phyloP scores from a whole-genome alignment of 768 basidiomycete genomes.

The Strobilomyces dryophilus region DNA sequence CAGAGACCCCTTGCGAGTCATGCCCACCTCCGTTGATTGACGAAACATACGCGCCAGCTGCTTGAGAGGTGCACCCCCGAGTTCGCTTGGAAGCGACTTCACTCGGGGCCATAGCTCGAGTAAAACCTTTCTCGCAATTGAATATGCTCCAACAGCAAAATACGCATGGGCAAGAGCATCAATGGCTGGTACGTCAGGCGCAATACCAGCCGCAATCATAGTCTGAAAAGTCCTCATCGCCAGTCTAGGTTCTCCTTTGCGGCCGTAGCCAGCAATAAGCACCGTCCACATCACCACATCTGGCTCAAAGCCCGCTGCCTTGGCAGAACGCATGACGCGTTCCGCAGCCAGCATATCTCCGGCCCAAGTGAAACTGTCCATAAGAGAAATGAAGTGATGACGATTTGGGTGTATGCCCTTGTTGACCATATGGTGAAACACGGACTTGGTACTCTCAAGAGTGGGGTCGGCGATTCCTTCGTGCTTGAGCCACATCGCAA shows the following conservation, averaged over 20 bases:
- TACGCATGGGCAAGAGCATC: slow-evolving; percentile 70
- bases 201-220: slow-evolving; percentile 59
- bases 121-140: slow-evolving; percentile 50
- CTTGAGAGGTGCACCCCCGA: slow-evolving; percentile 42
- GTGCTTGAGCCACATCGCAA: slow-evolving; percentile 59
- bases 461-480: slow-evolving; percentile 54
- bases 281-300: slow-evolving; percentile 73
- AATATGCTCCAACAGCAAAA: slow-evolving; percentile 50
- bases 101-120: slow-evolving; percentile 62
- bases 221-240: slow-evolving; percentile 54
- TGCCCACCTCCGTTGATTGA: slow-evolving; percentile 14
- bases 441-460: slow-evolving; percentile 44
- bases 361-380: slow-evolving; percentile 62
- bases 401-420: slow-evolving; percentile 69
- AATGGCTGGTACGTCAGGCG: slow-evolving; percentile 67
- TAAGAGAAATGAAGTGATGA: slow-evolving; percentile 70
- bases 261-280: slow-evolving; percentile 67
- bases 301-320: slow-evolving; percentile 46
- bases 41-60: slow-evolving; percentile 46
- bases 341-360: slow-evolving; percentile 61
- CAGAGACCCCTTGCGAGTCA: slow-evolving; percentile 18
- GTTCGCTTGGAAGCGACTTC: slow-evolving; percentile 52
- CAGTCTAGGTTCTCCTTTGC: slow-evolving; percentile 48
- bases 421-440: slow-evolving; percentile 56
- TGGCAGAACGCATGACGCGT: slow-evolving; percentile 50